Evolutionary conservation across 2,329 filamentous ascomycete species (phyloP), one percentile per base, ranked within the genome.

Genomic region (Talaromyces sp.): DNA sequence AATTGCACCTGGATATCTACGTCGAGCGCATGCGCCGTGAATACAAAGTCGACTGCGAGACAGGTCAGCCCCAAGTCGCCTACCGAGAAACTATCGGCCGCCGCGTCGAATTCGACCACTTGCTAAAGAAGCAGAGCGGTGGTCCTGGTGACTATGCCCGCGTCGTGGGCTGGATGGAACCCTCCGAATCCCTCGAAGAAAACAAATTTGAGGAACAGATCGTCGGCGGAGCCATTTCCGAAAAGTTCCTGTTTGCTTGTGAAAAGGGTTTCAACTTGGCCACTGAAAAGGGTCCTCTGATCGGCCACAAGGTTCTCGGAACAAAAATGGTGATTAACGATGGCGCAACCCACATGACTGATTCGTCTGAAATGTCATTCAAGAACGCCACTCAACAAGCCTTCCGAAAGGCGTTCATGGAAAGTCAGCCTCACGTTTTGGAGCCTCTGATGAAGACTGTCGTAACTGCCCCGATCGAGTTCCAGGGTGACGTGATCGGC

Each of bases 371-470:
- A 86, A 91, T 93, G 84, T 89, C 95, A 13, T 99, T 99, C 87
- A 96, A 90, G 80, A 90, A 89, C 71, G 94, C 95, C 13, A 96
- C 95, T 2, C 92, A 97, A 79, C 91, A 97, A 83, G 95, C 95
- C 31, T 99, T 99, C 89, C 89, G 91, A 71, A 97, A 97, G 81
- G 90, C 92, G 19, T 98, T 99, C 82, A 84, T 85, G 66, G 87
- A 91, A 13, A 92, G 90, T 39, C 86, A 88, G 61, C 93, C 94
- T 2, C 87, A 92, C 72, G 89, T 99, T 10, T 87, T 99, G 41
- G 95, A 99, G 80, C 95, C 95, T 5, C 82, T 99, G 63, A 99
- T 99, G 95, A 98, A 97, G 86, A 97, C 93, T 0, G 93, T 93
- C 67, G 93, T 99, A 73, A 97, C 93, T 37, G 93, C 95, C 0